A percentile compares a stretch with the other conserved stretches of the same genome.
Conservation (phyloP, 495 filamentous ascomycete species). For the Cudoniella acicularis region DNA sequence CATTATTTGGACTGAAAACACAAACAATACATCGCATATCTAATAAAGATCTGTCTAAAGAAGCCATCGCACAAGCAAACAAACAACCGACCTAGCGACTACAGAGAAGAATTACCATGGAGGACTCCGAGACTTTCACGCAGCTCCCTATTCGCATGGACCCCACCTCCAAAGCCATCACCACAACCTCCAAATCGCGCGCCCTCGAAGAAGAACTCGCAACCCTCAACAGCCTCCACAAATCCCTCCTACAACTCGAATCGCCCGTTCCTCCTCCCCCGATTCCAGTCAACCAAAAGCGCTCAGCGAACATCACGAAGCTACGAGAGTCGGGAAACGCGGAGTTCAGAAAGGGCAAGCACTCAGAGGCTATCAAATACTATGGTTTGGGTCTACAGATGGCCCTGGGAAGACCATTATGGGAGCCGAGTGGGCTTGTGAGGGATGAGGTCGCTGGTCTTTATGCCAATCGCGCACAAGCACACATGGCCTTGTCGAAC, state of each 20-base stretch:
- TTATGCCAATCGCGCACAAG: conserved; percentile 86
- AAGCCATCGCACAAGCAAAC: too few relatives aligned
- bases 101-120: too few relatives aligned
- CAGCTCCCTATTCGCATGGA: conserved; percentile 79
- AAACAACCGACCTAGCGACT: too few relatives aligned
- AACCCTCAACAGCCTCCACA: conserved; percentile 71
- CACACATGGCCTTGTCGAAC: conserved; percentile 69
- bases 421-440: conserved; percentile 80
- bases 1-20: too few relatives aligned
- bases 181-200: conserved; percentile 34
- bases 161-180: conserved; percentile 63
- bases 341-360: conserved; percentile 70
- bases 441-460: conserved; percentile 77
- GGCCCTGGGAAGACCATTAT: conserved; percentile 74
- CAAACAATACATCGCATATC: too few relatives aligned
- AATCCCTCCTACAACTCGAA: conserved; percentile 57
- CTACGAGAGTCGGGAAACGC: conserved; percentile 84
- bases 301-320: conserved; percentile 78
- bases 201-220: conserved; percentile 62
- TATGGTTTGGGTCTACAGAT: conserved; percentile 85
- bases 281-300: conserved; percentile 79
- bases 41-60: too few relatives aligned
- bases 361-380: conserved; percentile 71
- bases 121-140: conserved; percentile 71
- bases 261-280: conserved; percentile 69